These are phyloP conservation scores for Mercurialis annua DNA, from an alignment of 345 rosid genomes.

Conservation along the genomic window DNA sequence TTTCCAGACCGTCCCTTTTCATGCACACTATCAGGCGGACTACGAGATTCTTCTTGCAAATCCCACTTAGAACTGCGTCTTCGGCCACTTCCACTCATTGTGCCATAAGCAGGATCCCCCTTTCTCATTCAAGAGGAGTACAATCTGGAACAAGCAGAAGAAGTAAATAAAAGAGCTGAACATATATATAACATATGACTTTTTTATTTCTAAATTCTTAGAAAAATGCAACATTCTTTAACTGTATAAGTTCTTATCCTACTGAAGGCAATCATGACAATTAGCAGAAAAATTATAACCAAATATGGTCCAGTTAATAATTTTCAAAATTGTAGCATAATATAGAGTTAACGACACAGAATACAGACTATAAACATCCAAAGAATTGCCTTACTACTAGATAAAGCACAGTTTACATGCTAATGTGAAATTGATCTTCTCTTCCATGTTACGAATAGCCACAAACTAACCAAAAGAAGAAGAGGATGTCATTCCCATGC, in stretches of 20 bases:
- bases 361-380: neutral
- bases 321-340: neutral
- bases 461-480: neutral
- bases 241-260: neutral
- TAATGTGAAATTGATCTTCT: neutral
- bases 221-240: neutral
- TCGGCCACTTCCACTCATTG: conserved; percentile 61
- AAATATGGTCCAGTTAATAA: neutral
- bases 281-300: neutral
- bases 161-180: neutral
- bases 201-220: too few species aligned
- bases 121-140: conserved; percentile 18
- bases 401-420: neutral
- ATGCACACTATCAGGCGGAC: conserved; percentile 35
- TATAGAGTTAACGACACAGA: neutral
- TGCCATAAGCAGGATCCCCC: conserved; percentile 18
- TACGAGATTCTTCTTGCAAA: conserved; percentile 54
- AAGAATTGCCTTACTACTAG: neutral
- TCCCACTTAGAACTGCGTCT: conserved; percentile 81
- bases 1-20: conserved; percentile 40
- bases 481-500: neutral
- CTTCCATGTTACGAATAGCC: neutral
- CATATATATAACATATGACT: neutral
- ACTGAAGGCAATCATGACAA: neutral
- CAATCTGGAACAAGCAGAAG: conserved; percentile 17